phyloP scores from a whole-genome alignment of 2,329 filamentous ascomycete species.

The Decorospora gaudefroyi region DNA sequence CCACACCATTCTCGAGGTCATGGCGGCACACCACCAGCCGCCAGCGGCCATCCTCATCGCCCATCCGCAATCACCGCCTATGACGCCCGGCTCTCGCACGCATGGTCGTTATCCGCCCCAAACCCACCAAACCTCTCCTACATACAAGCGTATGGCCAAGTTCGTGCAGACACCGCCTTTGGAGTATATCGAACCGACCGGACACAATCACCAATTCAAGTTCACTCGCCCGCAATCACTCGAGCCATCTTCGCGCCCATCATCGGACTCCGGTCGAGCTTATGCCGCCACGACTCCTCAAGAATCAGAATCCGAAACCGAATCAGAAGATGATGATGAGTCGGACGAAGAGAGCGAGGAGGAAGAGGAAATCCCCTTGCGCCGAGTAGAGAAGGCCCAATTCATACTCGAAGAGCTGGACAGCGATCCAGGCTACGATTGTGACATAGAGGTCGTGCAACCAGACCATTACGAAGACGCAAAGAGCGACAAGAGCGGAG shows the following conservation, averaged over 20 bases:
- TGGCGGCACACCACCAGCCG: slow-evolving; percentile 41
- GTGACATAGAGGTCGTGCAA: slow-evolving; percentile 51
- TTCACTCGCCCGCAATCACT: slow-evolving; percentile 45
- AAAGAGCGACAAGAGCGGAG: slow-evolving; percentile 40
- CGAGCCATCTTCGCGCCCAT: slow-evolving; percentile 46
- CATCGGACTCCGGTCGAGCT: slow-evolving; percentile 44
- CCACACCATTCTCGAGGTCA: slow-evolving; percentile 29
- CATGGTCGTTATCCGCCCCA: slow-evolving; percentile 37
- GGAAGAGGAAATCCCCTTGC: slow-evolving; percentile 31
- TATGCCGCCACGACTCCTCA: slow-evolving; percentile 39
- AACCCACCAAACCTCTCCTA: slow-evolving; percentile 40
- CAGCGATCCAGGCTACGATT: slow-evolving; percentile 47
- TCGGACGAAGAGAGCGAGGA: slow-evolving; percentile 37
- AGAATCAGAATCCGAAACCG: slow-evolving; percentile 36
- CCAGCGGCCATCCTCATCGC: slow-evolving; percentile 38
- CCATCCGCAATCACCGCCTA: slow-evolving; percentile 46
- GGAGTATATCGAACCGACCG: slow-evolving; percentile 47
- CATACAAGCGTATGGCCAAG: slow-evolving; percentile 43
- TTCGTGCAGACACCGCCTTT: slow-evolving; percentile 45
- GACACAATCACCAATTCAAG: slow-evolving; percentile 42
- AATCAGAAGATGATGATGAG: slow-evolving; percentile 25
- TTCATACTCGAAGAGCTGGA: slow-evolving; percentile 53
- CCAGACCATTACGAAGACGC: slow-evolving; percentile 54
- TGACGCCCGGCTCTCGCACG: slow-evolving; percentile 40
- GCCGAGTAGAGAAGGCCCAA: slow-evolving; percentile 36